phyloP scores from a whole-genome alignment of 2,329 filamentous ascomycete genomes.

The Epichloe aotearoae region DNA sequence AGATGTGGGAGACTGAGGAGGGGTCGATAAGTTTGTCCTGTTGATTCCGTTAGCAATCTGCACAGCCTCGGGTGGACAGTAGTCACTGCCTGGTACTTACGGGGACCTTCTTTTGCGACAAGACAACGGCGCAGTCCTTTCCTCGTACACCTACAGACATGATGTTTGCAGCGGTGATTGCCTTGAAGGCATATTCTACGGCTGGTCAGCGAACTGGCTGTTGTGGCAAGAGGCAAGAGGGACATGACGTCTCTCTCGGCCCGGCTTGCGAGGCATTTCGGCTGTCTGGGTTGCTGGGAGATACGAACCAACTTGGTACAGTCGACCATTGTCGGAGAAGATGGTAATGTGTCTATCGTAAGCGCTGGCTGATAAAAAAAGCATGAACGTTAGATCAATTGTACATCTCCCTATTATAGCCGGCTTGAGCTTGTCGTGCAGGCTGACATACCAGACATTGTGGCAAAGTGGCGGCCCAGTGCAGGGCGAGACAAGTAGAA shows the following conservation, averaged over 20 bases:
- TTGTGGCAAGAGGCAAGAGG: neutral
- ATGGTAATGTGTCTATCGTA: constrained; percentile 99
- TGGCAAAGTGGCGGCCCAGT: constrained; percentile 19
- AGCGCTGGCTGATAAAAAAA: constrained; percentile 41
- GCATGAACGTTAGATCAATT: constrained; percentile 14
- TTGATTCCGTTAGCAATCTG: constrained; percentile 1
- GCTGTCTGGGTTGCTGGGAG: neutral
- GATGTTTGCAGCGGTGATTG: constrained; percentile 97
- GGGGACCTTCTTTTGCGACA: constrained; percentile 99
- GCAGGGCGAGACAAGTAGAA: constrained; percentile 3
- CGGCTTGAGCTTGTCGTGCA: neutral
- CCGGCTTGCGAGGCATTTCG: neutral
- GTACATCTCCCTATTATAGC: neutral
- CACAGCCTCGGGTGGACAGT: neutral
- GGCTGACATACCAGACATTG: constrained; percentile 38
- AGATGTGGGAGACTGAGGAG: constrained; percentile 91
- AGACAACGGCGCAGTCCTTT: constrained; percentile 91
- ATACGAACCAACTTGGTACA: constrained; percentile 96
- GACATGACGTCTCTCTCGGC: neutral
- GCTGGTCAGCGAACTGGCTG: neutral
- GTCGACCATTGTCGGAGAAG: constrained; percentile 94
- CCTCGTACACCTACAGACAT: constrained; percentile 92
- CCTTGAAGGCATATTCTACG: constrained; percentile 99
- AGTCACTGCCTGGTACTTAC: constrained; percentile 40
- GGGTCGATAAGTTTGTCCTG: constrained; percentile 99